These are phyloP conservation scores for Aspergillus piperis DNA, from an alignment of 2,329 filamentous ascomycete genomes.

Conservation along the genomic window DNA sequence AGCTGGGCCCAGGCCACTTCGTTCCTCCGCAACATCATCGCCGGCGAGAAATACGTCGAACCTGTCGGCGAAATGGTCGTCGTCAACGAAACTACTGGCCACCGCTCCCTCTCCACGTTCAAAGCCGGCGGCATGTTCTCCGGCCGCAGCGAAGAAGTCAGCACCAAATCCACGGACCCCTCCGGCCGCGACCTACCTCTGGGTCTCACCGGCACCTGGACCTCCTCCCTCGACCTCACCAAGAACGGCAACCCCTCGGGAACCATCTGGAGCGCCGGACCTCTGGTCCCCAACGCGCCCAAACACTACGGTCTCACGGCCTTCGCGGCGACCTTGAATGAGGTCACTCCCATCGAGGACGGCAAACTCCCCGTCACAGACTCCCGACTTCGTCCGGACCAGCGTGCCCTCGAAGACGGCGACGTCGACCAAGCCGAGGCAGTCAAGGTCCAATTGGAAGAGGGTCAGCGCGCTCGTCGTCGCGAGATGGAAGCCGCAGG, in stretches of 20 bases:
- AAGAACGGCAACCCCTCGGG: constrained; percentile 63
- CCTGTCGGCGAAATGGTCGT: constrained; percentile 89
- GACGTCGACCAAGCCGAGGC: constrained; percentile 80
- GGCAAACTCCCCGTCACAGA: constrained; percentile 78
- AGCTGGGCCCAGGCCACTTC: constrained; percentile 86
- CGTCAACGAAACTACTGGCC: constrained; percentile 77
- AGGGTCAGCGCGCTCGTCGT: constrained; percentile 75
- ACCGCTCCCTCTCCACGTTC: constrained; percentile 85
- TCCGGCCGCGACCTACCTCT: constrained; percentile 67
- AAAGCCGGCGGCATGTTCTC: constrained; percentile 97
- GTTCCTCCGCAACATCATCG: constrained; percentile 93
- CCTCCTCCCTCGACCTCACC: constrained; percentile 66
- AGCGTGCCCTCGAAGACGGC: constrained; percentile 79
- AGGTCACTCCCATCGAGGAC: constrained; percentile 78
- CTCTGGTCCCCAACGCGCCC: constrained; percentile 74
- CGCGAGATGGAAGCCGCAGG: constrained; percentile 74
- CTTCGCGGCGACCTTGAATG: constrained; percentile 85
- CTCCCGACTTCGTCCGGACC: constrained; percentile 80
- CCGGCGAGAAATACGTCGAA: constrained; percentile 97
- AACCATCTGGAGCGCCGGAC: constrained; percentile 75
- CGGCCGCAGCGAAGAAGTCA: constrained; percentile 86
- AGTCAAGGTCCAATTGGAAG: constrained; percentile 80
- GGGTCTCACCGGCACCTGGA: constrained; percentile 83
- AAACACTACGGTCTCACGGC: constrained; percentile 84
- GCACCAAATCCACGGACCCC: constrained; percentile 69